Conservation (phyloP, 2,329 filamentous ascomycete species). For the Chlorencoelia australis region DNA sequence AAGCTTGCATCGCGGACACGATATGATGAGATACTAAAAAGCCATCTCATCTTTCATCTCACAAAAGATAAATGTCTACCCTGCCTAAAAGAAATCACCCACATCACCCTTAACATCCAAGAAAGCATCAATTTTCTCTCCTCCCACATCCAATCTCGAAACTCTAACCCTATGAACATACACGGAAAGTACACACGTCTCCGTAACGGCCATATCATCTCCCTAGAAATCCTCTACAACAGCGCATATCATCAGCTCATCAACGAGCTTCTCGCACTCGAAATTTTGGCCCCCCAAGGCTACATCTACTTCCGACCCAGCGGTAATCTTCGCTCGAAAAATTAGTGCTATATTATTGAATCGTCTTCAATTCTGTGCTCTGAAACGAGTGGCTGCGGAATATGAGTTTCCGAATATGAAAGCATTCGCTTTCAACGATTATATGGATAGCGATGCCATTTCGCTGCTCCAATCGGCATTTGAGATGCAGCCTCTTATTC, state of each 20-base stretch:
- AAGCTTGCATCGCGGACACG: conserved; percentile 4
- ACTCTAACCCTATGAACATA: too few relatives aligned
- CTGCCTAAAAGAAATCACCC: too few relatives aligned
- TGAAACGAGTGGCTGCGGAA: conserved; percentile 13
- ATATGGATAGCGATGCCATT: conserved; percentile 11
- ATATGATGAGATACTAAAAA: conserved; percentile 16
- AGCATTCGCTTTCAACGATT: conserved; percentile 21
- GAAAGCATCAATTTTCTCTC: too few relatives aligned
- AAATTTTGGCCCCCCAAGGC: conserved; percentile 18
- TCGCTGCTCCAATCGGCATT: conserved; percentile 11
- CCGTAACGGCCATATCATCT: conserved; percentile 9
- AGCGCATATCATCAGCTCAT: conserved; percentile 15
- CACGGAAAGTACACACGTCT: conserved; percentile 9
- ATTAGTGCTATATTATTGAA: conserved; percentile 17
- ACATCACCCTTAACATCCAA: too few relatives aligned
- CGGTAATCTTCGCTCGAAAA: conserved; percentile 19
- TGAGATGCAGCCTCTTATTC: conserved; percentile 10
- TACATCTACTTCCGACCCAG: conserved; percentile 22
- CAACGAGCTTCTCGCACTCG: conserved; percentile 22
- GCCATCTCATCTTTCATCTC: conserved; percentile 19
- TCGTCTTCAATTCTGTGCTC: conserved; percentile 14
- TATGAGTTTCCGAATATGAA: conserved; percentile 16
- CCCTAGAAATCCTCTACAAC: conserved; percentile 20
- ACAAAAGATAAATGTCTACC: conserved; percentile 9
- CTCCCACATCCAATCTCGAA: too few relatives aligned